Base-by-base conservation (phyloP, 768 basidiomycete genomes). In the Rhodotorula toruloides region DNA sequence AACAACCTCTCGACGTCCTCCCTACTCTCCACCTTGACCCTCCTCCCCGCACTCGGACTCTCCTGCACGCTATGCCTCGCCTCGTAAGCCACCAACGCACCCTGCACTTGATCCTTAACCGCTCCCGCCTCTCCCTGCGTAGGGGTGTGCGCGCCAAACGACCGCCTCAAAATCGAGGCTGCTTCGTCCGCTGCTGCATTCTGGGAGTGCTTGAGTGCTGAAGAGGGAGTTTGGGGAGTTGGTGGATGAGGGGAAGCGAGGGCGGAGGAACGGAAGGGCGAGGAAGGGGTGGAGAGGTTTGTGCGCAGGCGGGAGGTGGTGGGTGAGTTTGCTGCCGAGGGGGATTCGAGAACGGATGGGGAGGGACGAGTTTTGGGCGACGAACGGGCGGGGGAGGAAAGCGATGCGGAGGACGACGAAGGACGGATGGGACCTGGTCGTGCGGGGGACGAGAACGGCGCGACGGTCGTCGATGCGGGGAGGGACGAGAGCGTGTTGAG, bases 401-500 rank as follows among this genome's bases (percentile, higher is more conserved):
- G 44, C 14, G 31, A 58, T 22, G 36, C 29, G 16, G 16, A 11
- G 4, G 44, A 13, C 8, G 34, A 25, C 34, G 40, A 16, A 13
- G 54, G 3, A 46, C 58, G 22, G 19, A 57, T 17, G n/a, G 63
- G 39, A 4, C 54, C 48, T 6, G 70, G 48, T n/a, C 55, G 55
- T 22, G 58, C 22, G 21, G 65, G 32, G 4, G 53, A 39, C 21
- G 63, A 25, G 27, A 34, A 19, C 3, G 58, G 54, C 9, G 39
- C 22, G 49, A 54, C 42, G 29, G 60, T 44, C 6, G 69, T 1
- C 22, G 40, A 42, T 22, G 69, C 7, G 17, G 60, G 64, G 42
- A 70, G 61, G n/a, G 64, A 58, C 19, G 69, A 66, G 54, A 70
- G 65, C 29, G 31, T 22, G 48, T 70, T 58, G 37, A 70, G 58